These are phyloP conservation scores for Fusarium chuoi DNA, from an alignment of 2,329 filamentous ascomycete genomes.

Conservation along the genomic window DNA sequence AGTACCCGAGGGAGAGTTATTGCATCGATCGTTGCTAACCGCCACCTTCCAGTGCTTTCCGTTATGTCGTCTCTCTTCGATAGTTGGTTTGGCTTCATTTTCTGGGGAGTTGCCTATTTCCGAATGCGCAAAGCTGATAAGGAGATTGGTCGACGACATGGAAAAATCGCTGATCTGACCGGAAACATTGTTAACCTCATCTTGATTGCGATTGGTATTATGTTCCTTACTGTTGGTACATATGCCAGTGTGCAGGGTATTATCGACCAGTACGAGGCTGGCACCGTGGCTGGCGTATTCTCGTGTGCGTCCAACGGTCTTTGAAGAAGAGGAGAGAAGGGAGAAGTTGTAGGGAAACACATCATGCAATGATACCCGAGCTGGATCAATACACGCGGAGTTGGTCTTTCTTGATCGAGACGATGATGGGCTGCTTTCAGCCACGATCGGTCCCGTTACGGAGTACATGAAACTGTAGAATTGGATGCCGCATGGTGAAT, in stretches of 20 bases:
- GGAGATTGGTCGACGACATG: constrained; percentile 62
- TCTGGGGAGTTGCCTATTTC: constrained; percentile 87
- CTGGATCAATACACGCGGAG: neutral
- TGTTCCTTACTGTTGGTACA: constrained; percentile 84
- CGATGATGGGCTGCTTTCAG: neutral
- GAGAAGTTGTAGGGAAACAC: neutral
- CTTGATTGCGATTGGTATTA: constrained; percentile 79
- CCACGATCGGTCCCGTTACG: neutral
- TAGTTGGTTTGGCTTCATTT: constrained; percentile 95
- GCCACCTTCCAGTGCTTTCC: constrained; percentile 61
- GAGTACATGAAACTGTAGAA: neutral
- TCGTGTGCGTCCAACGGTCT: constrained; percentile 76
- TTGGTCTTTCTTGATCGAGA: neutral
- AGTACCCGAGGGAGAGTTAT: constrained; percentile 40
- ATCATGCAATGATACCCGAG: constrained; percentile 16
- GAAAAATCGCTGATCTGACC: constrained; percentile 59
- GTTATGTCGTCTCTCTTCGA: constrained; percentile 91
- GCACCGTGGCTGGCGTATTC: constrained; percentile 77
- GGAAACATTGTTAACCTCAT: constrained; percentile 75
- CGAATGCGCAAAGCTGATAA: constrained; percentile 76
- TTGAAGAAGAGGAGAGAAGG: constrained; percentile 45
- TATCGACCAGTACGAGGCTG: constrained; percentile 74
- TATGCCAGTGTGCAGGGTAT: constrained; percentile 82
- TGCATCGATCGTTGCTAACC: constrained; percentile 1
- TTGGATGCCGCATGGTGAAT: neutral